Conservation (phyloP, 2,329 filamentous ascomycete genomes). For the Alternaria triticimaculans region DNA sequence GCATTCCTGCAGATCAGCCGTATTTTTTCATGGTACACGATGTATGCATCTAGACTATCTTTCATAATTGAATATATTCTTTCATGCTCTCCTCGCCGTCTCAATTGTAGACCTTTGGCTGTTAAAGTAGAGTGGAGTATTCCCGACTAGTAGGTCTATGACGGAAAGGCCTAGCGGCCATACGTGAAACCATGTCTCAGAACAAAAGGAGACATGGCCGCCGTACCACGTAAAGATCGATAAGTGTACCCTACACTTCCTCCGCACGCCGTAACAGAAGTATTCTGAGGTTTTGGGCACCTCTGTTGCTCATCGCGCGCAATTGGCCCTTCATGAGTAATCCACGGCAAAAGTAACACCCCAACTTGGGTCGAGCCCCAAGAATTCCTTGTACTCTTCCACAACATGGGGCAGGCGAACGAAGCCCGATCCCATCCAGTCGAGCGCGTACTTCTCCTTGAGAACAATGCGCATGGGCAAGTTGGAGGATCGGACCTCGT, state of each 20-base stretch:
- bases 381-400: not conserved
- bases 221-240: not conserved
- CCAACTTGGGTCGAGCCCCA: not conserved
- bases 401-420: fast-evolving
- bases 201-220: not conserved
- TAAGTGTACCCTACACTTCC: not conserved
- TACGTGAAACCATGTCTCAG: not conserved
- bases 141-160: not conserved
- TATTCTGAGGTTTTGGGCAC: not conserved
- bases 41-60: not conserved
- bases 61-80: not conserved
- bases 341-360: not conserved
- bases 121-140: not conserved
- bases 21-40: not conserved
- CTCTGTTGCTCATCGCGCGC: not conserved
- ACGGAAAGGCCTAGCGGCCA: not conserved
- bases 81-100: not conserved
- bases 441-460: not conserved
- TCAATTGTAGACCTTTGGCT: not conserved
- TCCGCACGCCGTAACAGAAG: not conserved
- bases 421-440: not conserved
- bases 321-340: not conserved
- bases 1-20: not conserved
- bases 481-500: not conserved
- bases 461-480: not conserved